These are phyloP conservation scores for Brasenia schreberi DNA, from an alignment of 164 flowering plant genomes.

Conservation along the genomic window DNA sequence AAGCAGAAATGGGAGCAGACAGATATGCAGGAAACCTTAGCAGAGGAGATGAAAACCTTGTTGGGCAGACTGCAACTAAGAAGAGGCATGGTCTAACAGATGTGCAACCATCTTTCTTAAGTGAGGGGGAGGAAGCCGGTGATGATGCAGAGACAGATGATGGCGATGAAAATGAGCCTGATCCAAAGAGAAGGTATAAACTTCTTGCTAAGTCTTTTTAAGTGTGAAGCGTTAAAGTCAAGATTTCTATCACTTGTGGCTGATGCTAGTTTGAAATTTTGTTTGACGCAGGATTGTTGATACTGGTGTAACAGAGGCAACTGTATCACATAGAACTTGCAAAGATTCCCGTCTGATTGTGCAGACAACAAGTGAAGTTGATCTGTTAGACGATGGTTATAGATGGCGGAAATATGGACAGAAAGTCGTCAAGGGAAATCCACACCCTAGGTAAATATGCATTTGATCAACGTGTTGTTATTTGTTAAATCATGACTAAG, in stretches of 20 bases:
- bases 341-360: slow-evolving; percentile 79
- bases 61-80: slow-evolving; percentile 11
- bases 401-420: slow-evolving; percentile 99
- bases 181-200: slow-evolving; percentile 67
- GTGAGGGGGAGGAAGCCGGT: slow-evolving; percentile 43
- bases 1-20: slow-evolving; percentile 18
- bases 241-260: background rate
- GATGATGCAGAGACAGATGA: slow-evolving; percentile 22
- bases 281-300: slow-evolving; percentile 36
- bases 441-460: slow-evolving; percentile 63
- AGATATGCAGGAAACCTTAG: slow-evolving; percentile 16
- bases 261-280: background rate
- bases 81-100: slow-evolving; percentile 18
- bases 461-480: no score
- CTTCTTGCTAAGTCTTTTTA: no score
- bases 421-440: slow-evolving; percentile 95
- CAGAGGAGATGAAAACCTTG: slow-evolving; percentile 10
- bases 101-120: slow-evolving; percentile 25
- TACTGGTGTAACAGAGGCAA: slow-evolving; percentile 19
- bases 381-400: slow-evolving; percentile 97
- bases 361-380: slow-evolving; percentile 96
- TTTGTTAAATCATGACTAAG: no score
- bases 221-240: no score
- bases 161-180: slow-evolving; percentile 41
- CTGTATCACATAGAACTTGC: slow-evolving; percentile 44